These are phyloP conservation scores for Monosporascus sp. DNA, from an alignment of 2,329 filamentous ascomycete genomes.

Conservation along the genomic window DNA sequence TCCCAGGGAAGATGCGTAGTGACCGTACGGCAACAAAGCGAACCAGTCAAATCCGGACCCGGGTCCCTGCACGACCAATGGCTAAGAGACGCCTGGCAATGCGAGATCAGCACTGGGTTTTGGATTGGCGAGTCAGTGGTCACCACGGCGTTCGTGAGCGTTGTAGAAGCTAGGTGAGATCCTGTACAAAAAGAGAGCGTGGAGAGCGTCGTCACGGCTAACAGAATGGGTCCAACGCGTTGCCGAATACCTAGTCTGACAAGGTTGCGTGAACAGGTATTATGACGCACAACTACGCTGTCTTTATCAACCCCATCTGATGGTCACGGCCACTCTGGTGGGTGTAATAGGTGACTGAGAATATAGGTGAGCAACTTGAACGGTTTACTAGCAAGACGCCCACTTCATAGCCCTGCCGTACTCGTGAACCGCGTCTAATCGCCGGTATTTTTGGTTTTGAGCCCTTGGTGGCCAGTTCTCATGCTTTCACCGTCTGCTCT, in stretches of 20 bases:
- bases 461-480: constrained; percentile 16
- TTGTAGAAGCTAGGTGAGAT: constrained; percentile 12
- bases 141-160: constrained; percentile 21
- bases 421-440: constrained; percentile 15
- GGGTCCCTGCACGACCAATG: constrained; percentile 33
- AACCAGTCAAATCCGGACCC: constrained; percentile 35
- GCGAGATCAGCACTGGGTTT: constrained; percentile 27
- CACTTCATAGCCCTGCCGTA: constrained; percentile 1
- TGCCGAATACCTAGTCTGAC: neutral
- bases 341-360: neutral
- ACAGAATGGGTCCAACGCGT: neutral
- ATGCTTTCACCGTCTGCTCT: constrained; percentile 23
- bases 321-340: neutral
- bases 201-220: neutral
- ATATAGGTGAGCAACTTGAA: constrained; percentile 13
- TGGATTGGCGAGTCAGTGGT: constrained; percentile 29
- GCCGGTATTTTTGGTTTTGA: constrained; percentile 13
- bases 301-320: neutral
- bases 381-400: constrained; percentile 9
- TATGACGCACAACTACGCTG: neutral
- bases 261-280: neutral
- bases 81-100: constrained; percentile 27
- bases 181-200: constrained; percentile 10
- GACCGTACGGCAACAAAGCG: constrained; percentile 29
- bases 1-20: constrained; percentile 17